Evolutionary conservation across 805 yeast genomes (phyloP).

Genomic region (Brettanomyces sp.): DNA sequence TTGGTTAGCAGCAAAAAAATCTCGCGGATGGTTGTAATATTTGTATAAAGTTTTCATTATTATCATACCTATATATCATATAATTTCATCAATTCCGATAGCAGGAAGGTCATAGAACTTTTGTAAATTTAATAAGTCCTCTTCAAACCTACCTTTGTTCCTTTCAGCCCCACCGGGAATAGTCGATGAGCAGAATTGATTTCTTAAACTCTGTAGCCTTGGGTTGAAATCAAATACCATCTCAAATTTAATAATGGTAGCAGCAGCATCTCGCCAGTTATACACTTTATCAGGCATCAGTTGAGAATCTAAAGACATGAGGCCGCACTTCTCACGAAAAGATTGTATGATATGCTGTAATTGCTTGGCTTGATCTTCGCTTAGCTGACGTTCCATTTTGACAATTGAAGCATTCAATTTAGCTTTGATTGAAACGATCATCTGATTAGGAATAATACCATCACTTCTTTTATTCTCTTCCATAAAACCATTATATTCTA

Average conservation of each 20-base stretch:
- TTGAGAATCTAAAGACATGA: conserved; percentile 9
- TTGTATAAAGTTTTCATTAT: no score
- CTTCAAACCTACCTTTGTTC: conserved; percentile 1
- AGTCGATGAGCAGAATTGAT: not conserved
- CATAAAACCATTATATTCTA: conserved; percentile 17
- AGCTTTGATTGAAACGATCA: conserved; percentile 11
- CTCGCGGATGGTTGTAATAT: no score
- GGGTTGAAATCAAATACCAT: conserved; percentile 16
- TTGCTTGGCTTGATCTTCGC: conserved; percentile 4
- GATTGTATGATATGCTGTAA: conserved; percentile 4
- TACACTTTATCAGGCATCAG: conserved; percentile 1
- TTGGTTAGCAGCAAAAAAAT: no score
- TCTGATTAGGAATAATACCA: conserved; percentile 5
- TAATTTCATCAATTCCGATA: conserved; percentile 10
- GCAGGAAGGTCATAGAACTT: conserved; percentile 8
- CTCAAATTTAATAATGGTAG: conserved; percentile 12
- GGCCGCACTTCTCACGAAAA: conserved; percentile 13
- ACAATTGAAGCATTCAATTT: conserved; percentile 12
- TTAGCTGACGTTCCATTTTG: conserved; percentile 15
- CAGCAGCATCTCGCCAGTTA: conserved; percentile 14
- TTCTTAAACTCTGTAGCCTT: conserved; percentile 10
- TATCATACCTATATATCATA: not conserved
- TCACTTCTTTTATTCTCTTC: conserved; percentile 1
- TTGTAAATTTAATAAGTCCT: not conserved
- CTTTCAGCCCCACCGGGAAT: conserved; percentile 1